Evolutionary conservation across 1,284 basidiomycete genomes (phyloP).

Genomic region (Cryptococcus sp.): DNA sequence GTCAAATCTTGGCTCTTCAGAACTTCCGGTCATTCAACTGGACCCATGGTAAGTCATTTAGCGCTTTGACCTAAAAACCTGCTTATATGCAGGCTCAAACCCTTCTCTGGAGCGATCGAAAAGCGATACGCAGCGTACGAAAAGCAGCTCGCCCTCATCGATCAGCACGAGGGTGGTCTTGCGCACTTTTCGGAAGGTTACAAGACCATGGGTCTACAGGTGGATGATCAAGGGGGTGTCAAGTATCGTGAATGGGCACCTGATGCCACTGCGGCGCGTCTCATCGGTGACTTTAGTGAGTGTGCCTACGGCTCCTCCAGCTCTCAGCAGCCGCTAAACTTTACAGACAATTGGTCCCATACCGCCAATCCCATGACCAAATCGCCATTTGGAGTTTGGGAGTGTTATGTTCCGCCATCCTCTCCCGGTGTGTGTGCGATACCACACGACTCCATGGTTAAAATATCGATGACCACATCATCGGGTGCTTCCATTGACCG

Average conservation of each 20-base stretch:
- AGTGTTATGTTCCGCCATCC: constrained; percentile 70
- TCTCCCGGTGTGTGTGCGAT: constrained; percentile 71
- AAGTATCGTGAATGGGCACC: constrained; percentile 96
- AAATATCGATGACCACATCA: constrained; percentile 83
- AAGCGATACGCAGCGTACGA: constrained; percentile 67
- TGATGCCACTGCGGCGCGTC: constrained; percentile 70
- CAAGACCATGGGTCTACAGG: constrained; percentile 76
- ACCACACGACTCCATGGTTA: constrained; percentile 89
- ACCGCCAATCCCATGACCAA: constrained; percentile 78
- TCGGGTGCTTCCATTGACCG: constrained; percentile 80
- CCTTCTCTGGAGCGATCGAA: constrained; percentile 66
- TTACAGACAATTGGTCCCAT: constrained; percentile 79
- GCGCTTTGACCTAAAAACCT: background rate
- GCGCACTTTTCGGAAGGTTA: constrained; percentile 85
- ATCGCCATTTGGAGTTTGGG: constrained; percentile 89
- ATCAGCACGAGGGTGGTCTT: constrained; percentile 77
- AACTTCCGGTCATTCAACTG: constrained; percentile 12
- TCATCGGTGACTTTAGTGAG: constrained; percentile 97
- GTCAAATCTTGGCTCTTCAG: background rate
- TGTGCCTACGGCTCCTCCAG: background rate
- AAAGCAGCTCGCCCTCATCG: constrained; percentile 69
- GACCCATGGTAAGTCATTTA: constrained; percentile 40
- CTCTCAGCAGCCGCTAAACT: background rate
- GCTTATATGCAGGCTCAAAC: constrained; percentile 57
- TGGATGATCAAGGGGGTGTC: constrained; percentile 65